Evolutionary conservation across 805 yeast genomes (phyloP), one percentile per base, ranked within the genome.

Genomic region (Metschnikowia henanensis): DNA sequence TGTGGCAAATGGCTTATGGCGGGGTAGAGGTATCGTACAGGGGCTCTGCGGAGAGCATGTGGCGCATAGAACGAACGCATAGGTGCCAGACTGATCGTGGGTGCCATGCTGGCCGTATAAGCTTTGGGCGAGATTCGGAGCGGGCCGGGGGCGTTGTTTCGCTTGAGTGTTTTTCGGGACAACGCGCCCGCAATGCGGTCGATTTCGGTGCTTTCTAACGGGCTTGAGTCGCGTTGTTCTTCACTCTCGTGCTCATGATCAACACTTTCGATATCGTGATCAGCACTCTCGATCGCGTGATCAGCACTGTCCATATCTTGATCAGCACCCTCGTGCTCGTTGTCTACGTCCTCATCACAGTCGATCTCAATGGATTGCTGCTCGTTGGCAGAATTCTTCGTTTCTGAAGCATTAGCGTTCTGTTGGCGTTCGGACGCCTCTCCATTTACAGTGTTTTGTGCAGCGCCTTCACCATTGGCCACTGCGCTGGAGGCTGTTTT

Each of bases 1-100:
- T 45, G 44, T 7, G 52, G 51, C 32, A 49, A 28, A 16, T 32
- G 38, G 29, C 36, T 46, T 22, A 41, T 39, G 4, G 41, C 15
- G n/a, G 50, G 50, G 35, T 45, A 48, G 3, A 45, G 34, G 29
- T 41, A 45, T 20, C 53, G 47, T n/a, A 46, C 48, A 6, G 50
- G 52, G 15, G 37, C 44, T 28, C 52, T 43, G 10, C 52, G 30
- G 13, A 39, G 8, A 12, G 41, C 18, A 16, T 43, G 39, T n/a
- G 35, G 37, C 12, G 35, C 43, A 30, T 43, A 47, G n/a, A 39
- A 8, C 3, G 50, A 22, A 16, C 53, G 46, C 43, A 50, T 47
- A 15, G 53, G 53, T n/a, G 53, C 53, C 6, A 50, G 45, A 5
- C 34, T 45, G 37, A 50, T 50, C 39, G 30, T 23, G 5, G 53